Base-by-base conservation (phyloP, 139 green algal genomes). In the Coelastrella sp. region DNA sequence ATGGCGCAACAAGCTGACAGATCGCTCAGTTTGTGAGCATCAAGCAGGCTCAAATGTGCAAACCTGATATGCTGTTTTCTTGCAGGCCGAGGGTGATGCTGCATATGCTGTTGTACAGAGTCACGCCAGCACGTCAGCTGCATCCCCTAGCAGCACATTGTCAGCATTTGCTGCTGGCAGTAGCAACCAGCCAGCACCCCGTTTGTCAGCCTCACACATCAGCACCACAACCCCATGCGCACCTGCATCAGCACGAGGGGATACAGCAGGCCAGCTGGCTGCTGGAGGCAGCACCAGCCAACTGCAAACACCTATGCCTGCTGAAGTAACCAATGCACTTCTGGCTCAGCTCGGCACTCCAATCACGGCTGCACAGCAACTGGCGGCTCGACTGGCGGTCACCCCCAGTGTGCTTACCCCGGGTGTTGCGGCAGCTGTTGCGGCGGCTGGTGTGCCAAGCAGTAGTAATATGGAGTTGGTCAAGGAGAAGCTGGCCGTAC, bases 381-480 rank as follows among this genome's bases (percentile, higher is more conserved):
- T 90, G 14, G 20, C 56, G 19, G 85, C 85, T 10, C 85, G 75
- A 58, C 73, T 90, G n/a, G 79, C 87, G 10, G 63, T 86, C 27
- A 91, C 78, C 75, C 87, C 76, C 63, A 90, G 87, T 25, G 60
- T 91, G 65, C 60, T 91, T 7, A 91, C 87, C 5, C 87, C 87
- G 7, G 15, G 63, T 15, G 78, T 87, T 22, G 78, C 79, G 22
- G 25, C 65, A 25, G 87, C 87, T 11, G 59, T 91, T 60, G 78
- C 60, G 20, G 79, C 20, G 49, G 87, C 78, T 24, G 87, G 78
- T 8, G 63, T 65, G 75, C 85, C 19, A 12, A 56, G 14, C 22
- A 49, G 11, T 19, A 35, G 8, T 12, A 61, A 8, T 25, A 63
- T 84, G 58, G 85, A 90, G 6, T 14, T 66, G 59, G 82, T 90